Evolutionary conservation across 2,329 filamentous ascomycete species (phyloP), one percentile per base, ranked within the genome.

Genomic region (Fusarium hostae): DNA sequence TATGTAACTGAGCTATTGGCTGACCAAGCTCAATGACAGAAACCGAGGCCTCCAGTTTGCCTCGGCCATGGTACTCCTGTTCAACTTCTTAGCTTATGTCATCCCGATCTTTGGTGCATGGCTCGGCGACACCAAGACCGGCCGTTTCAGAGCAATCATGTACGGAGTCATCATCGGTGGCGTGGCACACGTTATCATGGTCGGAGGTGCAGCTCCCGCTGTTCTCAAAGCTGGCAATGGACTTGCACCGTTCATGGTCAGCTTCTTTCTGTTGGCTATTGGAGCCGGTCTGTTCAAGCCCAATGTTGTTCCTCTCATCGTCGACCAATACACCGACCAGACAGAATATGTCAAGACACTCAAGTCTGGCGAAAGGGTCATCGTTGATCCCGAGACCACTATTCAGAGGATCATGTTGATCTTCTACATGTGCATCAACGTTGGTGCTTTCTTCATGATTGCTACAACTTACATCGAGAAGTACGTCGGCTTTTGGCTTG

Each of bases 271-370:
- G 8, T 22, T 51, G 1, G 48, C 32, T 3, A n/a, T 51, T 2
- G 48, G 48, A 37, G 48, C 48, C 3, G 48, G 48, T 1, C 6
- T 51, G 3, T 51, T 51, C 48, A 51, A 51, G 32, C 48, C 48
- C 41, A 94, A 93, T 70, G 90, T 94, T 40, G 89, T 90, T 0
- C 90, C 90, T 1, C 81, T 92, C 22, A 86, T 93, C 32, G 88
- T 91, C 15, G 91, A 93, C 71, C 90, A 93, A 75, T 87, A 91
- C 75, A 85, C 82, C 5, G 84, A 86, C 26, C 88, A 87, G 8
- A 86, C 86, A 34, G 74, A 78, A 30, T 55, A 43, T 35, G 71
- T 77, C 43, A 58, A 67, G 34, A 77, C 72, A 1, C 84, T 86
- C 13, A 76, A 77, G 44, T 86, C 81, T 6, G 91, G 91, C 22